Evolutionary conservation across 768 basidiomycete genomes (phyloP).

Genomic region (Leccinum ochraceum): DNA sequence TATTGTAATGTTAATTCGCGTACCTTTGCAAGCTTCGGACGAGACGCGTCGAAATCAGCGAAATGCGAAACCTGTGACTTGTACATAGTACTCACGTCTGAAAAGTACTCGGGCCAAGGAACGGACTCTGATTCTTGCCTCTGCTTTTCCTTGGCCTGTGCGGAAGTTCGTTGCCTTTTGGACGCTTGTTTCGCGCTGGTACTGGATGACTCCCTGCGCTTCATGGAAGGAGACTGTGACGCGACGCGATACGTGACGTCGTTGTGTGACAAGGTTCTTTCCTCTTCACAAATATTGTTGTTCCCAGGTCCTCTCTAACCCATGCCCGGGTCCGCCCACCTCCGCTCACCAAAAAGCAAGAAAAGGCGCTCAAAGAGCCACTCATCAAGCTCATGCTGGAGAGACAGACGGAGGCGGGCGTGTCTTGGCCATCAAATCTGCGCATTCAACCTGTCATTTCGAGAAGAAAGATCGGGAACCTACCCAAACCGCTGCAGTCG

Average conservation of each 20-base stretch:
- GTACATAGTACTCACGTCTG: conserved; percentile 37
- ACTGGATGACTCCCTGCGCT: conserved; percentile 13
- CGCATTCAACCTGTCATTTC: conserved; percentile 49
- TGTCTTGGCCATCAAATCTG: conserved; percentile 48
- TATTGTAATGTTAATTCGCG: background rate
- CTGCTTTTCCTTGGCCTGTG: conserved; percentile 22
- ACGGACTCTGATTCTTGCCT: conserved; percentile 8
- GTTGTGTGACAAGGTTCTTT: background rate
- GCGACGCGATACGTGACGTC: conserved; percentile 25
- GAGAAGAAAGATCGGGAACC: conserved; percentile 40
- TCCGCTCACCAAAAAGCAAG: conserved; percentile 34
- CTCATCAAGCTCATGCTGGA: conserved; percentile 45
- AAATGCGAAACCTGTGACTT: background rate
- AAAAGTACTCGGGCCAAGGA: conserved; percentile 67
- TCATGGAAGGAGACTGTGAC: conserved; percentile 18
- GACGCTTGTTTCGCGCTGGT: background rate
- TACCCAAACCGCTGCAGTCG: conserved; percentile 38
- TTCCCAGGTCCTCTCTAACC: conserved; percentile 37
- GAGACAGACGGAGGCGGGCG: conserved; percentile 39
- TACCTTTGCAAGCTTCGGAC: conserved; percentile 61
- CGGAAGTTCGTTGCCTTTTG: conserved; percentile 21
- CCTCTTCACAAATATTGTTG: conserved; percentile 17
- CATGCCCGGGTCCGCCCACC: conserved; percentile 26
- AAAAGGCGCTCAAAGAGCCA: conserved; percentile 31
- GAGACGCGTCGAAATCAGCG: conserved; percentile 4